These are phyloP conservation scores for Iberis pinnata DNA, from an alignment of 345 rosid species.

Conservation along the genomic window DNA sequence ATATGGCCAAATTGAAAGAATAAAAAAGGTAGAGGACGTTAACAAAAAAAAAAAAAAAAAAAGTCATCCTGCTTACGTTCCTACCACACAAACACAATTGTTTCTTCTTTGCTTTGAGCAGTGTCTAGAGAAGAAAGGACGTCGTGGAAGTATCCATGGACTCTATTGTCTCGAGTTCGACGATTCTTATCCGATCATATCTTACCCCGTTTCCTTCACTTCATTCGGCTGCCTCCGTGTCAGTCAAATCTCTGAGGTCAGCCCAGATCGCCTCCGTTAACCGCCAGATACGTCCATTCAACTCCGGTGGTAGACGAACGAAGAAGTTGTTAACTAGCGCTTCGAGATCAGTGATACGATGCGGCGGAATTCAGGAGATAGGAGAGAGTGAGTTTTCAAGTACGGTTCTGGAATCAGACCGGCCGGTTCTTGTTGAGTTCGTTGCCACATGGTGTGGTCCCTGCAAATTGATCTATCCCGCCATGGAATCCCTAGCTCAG, in stretches of 20 bases:
- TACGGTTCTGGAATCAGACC: constrained; percentile 52
- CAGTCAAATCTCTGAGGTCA: constrained; percentile 24
- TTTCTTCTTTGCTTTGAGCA: too few species aligned
- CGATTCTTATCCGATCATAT: constrained; percentile 23
- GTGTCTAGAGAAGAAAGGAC: not conserved
- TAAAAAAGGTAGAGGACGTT: not conserved
- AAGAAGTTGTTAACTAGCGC: not conserved
- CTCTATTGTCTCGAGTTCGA: constrained; percentile 27
- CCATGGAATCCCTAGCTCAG: constrained; percentile 58
- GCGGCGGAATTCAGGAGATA: constrained; percentile 49
- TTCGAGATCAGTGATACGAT: constrained; percentile 24
- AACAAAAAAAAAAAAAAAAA: too few species aligned
- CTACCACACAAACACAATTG: constrained; percentile 27
- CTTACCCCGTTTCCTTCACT: constrained; percentile 8
- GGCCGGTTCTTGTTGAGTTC: constrained; percentile 80
- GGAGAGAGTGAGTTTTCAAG: constrained; percentile 48
- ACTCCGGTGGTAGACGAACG: constrained; percentile 10
- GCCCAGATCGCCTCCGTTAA: constrained; percentile 9
- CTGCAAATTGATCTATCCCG: constrained; percentile 75
- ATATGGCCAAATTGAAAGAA: not conserved
- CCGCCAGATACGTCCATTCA: constrained; percentile 23
- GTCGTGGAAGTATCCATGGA: constrained; percentile 30
- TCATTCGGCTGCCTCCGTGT: not conserved
- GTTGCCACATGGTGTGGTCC: constrained; percentile 93
- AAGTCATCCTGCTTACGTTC: not conserved